phyloP scores from a whole-genome alignment of 2,329 filamentous ascomycete genomes.

The Cercospora sp. region DNA sequence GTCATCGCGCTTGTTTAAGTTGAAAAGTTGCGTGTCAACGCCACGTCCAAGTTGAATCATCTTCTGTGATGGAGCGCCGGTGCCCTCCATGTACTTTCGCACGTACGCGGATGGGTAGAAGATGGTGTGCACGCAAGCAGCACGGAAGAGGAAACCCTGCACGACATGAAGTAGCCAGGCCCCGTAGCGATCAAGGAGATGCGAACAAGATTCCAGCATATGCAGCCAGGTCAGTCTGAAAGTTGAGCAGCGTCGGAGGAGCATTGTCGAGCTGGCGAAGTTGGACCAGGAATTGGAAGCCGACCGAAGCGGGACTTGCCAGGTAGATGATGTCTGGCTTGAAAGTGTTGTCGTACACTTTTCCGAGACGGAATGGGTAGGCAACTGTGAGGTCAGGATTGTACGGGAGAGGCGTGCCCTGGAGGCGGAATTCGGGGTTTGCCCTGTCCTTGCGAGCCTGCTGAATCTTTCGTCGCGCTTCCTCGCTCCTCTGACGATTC shows the following conservation, averaged over 20 bases:
- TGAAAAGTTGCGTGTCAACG: conserved; percentile 64
- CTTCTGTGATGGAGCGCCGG: conserved; percentile 58
- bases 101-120: conserved; percentile 70
- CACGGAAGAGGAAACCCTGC: conserved; percentile 66
- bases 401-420: conserved; percentile 68
- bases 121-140: conserved; percentile 62
- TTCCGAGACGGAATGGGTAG: conserved; percentile 66
- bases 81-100: conserved; percentile 59
- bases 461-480: conserved; percentile 32
- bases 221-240: conserved; percentile 69
- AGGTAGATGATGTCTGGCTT: conserved; percentile 69
- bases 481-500: conserved; percentile 34
- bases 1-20: conserved; percentile 55
- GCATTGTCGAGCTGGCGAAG: conserved; percentile 59
- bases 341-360: conserved; percentile 62
- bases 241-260: conserved; percentile 66
- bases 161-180: conserved; percentile 63
- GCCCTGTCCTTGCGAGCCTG: conserved; percentile 37
- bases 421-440: conserved; percentile 59
- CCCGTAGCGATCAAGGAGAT: conserved; percentile 60
- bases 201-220: conserved; percentile 72
- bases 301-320: conserved; percentile 67
- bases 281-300: conserved; percentile 71
- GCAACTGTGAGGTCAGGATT: conserved; percentile 71
- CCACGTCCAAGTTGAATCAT: conserved; percentile 64